Evolutionary conservation across 306 rosid species (phyloP).

Genomic region (Cucumis hystrix): DNA sequence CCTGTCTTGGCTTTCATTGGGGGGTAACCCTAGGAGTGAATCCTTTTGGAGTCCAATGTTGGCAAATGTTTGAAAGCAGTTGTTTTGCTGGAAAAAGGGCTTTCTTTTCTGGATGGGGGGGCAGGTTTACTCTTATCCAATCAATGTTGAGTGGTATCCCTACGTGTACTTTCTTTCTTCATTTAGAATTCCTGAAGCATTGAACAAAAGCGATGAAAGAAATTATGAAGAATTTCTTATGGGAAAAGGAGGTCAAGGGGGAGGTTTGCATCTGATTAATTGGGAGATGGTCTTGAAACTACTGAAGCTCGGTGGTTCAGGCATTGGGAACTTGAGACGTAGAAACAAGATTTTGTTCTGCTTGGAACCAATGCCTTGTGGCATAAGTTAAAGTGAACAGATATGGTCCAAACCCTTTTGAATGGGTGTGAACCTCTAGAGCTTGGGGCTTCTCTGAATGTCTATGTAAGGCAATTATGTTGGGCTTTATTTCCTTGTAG

Average conservation of each 20-base stretch:
- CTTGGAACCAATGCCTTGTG: no score
- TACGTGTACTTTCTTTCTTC: neutral
- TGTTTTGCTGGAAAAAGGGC: neutral
- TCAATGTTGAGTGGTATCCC: neutral
- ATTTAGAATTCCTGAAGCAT: neutral
- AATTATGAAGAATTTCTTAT: neutral
- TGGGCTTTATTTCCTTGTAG: no score
- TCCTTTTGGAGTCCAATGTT: neutral
- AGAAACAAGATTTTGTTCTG: no score
- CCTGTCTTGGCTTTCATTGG: neutral
- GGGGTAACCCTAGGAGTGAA: neutral
- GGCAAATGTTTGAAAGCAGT: neutral
- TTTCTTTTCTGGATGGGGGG: neutral
- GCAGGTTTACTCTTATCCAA: neutral
- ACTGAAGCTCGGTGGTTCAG: neutral
- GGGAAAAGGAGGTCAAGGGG: neutral
- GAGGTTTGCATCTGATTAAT: neutral
- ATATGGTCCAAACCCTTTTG: no score
- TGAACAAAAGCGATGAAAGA: neutral
- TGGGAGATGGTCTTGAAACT: neutral
- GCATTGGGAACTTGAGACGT: no score
- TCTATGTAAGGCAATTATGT: no score
- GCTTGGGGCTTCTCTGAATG: no score
- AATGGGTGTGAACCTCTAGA: no score
- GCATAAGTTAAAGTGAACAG: no score